Percentiles rank a stretch among this genome's conserved stretches.
Conservation (phyloP, 2,329 filamentous ascomycete species). For the Anthostomella pinea region DNA sequence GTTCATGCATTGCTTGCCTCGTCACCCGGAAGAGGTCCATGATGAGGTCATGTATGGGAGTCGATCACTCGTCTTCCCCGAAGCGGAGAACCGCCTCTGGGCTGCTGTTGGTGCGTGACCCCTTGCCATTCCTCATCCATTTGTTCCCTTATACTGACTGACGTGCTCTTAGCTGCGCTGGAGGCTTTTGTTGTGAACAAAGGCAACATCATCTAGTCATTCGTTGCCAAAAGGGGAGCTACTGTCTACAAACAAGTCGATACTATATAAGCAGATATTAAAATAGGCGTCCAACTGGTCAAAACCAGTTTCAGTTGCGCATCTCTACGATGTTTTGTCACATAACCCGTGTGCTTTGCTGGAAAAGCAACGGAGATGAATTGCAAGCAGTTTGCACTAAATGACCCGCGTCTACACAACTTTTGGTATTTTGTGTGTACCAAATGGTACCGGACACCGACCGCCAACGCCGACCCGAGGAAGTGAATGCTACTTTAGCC, state of each 20-base stretch:
- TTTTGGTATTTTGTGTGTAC: conserved; percentile 11
- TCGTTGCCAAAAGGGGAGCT: too few relatives aligned
- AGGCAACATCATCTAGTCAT: conserved; percentile 66
- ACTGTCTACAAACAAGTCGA: too few relatives aligned
- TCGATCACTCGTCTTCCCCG: conserved; percentile 83
- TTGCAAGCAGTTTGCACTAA: conserved; percentile 18
- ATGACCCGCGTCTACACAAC: conserved; percentile 17
- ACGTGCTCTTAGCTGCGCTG: conserved; percentile 58
- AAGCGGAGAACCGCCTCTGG: conserved; percentile 94
- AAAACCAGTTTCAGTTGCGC: too few relatives aligned
- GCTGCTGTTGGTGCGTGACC: conserved; percentile 73
- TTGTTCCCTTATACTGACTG: conserved; percentile 7
- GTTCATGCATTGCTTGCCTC: conserved; percentile 97
- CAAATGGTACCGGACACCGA: conserved; percentile 15
- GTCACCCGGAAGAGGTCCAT: conserved; percentile 87
- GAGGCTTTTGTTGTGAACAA: conserved; percentile 95
- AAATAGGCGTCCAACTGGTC: too few relatives aligned
- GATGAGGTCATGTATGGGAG: conserved; percentile 93
- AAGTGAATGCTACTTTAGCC: conserved; percentile 54
- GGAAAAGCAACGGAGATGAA: conserved; percentile 5
- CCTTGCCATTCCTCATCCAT: neutral
- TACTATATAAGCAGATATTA: too few relatives aligned
- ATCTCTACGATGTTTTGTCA: too few relatives aligned
- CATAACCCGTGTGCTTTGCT: too few relatives aligned
- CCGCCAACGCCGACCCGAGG: conserved; percentile 18